phyloP scores from a whole-genome alignment of 2,329 filamentous ascomycete genomes.

The Raffaelea ambrosiae region DNA sequence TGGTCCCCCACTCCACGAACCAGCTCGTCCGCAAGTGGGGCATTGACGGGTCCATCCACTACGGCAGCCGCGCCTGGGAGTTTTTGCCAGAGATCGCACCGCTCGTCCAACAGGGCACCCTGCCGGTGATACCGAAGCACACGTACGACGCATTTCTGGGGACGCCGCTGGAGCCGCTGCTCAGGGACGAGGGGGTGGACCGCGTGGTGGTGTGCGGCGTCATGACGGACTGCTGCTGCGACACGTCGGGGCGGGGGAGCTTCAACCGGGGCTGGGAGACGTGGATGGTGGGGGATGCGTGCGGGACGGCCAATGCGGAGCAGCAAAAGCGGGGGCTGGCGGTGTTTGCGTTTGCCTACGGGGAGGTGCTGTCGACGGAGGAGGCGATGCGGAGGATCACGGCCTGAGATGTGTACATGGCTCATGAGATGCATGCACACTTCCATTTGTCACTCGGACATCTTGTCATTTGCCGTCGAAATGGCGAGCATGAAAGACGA shows the following conservation, averaged over 20 bases:
- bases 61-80: constrained; percentile 21
- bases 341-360: constrained; percentile 25
- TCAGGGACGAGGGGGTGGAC: constrained; percentile 19
- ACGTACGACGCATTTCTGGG: constrained; percentile 31
- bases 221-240: constrained; percentile 32
- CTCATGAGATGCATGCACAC: too few relatives aligned
- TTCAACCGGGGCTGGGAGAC: constrained; percentile 32
- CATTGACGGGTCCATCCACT: constrained; percentile 21
- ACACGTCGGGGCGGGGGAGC: constrained; percentile 26
- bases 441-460: too few relatives aligned
- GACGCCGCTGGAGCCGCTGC: constrained; percentile 16
- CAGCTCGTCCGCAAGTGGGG: constrained; percentile 31
- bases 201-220: constrained; percentile 29
- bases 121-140: constrained; percentile 24
- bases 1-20: constrained; percentile 22
- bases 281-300: constrained; percentile 29
- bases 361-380: constrained; percentile 10
- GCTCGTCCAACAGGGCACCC: constrained; percentile 6
- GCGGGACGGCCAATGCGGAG: constrained; percentile 22
- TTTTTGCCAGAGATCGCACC: constrained; percentile 18
- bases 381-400: too few relatives aligned
- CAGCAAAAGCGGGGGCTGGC: constrained; percentile 24
- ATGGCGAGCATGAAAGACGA: not conserved
- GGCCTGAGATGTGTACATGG: too few relatives aligned
- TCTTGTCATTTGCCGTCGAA: too few relatives aligned